Evolutionary conservation across 345 rosid genomes (phyloP).

Genomic region (Hevea brasiliensis): DNA sequence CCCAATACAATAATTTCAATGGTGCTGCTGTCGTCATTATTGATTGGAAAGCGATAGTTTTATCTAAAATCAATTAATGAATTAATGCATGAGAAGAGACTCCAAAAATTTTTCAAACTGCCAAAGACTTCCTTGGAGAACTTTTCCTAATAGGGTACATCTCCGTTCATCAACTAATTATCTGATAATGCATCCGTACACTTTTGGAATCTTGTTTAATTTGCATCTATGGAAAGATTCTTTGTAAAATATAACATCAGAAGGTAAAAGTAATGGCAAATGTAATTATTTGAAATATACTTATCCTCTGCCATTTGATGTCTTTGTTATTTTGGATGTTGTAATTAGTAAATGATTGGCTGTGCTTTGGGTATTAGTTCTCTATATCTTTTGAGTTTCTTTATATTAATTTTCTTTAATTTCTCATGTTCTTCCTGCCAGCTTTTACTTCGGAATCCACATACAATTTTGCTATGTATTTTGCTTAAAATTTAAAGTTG

Average conservation of each 20-base stretch:
- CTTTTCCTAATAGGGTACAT: background rate
- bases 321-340: background rate
- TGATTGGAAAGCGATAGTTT: background rate
- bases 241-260: background rate
- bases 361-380: background rate
- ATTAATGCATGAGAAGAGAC: background rate
- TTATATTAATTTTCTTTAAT: background rate
- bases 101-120: background rate
- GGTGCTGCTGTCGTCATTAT: background rate
- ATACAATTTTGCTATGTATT: too few relatives aligned
- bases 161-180: background rate
- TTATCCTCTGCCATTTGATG: background rate
- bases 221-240: background rate
- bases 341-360: background rate
- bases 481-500: background rate
- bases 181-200: background rate
- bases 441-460: background rate
- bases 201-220: background rate
- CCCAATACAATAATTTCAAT: background rate
- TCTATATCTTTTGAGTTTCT: background rate
- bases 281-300: background rate
- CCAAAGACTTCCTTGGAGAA: background rate
- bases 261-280: background rate
- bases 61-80: background rate
- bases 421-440: background rate